A percentile compares a stretch with the other conserved stretches of the same genome.
phyloP scores from a whole-genome alignment of 345 rosid genomes.

The Brassica juncea region DNA sequence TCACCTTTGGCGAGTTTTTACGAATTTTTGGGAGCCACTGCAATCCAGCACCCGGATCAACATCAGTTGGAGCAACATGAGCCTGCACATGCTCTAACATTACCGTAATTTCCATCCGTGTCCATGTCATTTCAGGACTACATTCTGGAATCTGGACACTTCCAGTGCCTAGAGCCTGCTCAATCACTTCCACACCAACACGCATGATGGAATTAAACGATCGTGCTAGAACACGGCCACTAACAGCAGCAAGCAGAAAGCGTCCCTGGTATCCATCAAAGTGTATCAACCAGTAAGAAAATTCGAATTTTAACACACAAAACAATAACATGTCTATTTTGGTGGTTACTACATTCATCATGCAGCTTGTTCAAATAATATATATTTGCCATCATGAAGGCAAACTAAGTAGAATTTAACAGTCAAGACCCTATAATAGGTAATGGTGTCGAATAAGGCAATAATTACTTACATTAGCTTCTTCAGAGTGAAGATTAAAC shows the following conservation, averaged over 20 bases:
- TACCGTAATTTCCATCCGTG: constrained; percentile 82
- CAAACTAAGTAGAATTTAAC: not conserved
- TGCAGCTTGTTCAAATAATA: not conserved
- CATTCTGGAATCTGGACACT: constrained; percentile 65
- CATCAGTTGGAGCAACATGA: constrained; percentile 99
- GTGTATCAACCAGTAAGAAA: constrained; percentile 10
- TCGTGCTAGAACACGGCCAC: constrained; percentile 93
- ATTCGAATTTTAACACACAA: not conserved
- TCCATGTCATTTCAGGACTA: constrained; percentile 95
- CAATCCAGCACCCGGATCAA: constrained; percentile 98
- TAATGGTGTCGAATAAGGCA: constrained; percentile 6
- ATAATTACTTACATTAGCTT: constrained; percentile 79
- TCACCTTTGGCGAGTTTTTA: constrained; percentile 83
- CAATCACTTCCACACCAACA: constrained; percentile 86
- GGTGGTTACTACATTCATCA: constrained; percentile 1
- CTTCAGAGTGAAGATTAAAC: constrained; percentile 98
- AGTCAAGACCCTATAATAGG: not conserved
- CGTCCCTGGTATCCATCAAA: constrained; percentile 69
- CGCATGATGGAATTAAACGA: constrained; percentile 88
- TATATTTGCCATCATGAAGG: not conserved
- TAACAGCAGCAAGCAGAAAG: constrained; percentile 94
- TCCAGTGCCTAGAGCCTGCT: constrained; percentile 78
- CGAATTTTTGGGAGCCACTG: constrained; percentile 98
- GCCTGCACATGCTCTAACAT: constrained; percentile 98
- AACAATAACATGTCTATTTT: not conserved